These are phyloP conservation scores for Cladochytrium replicatum DNA, from an alignment of 192 early-diverging fungal species.

Conservation along the genomic window DNA sequence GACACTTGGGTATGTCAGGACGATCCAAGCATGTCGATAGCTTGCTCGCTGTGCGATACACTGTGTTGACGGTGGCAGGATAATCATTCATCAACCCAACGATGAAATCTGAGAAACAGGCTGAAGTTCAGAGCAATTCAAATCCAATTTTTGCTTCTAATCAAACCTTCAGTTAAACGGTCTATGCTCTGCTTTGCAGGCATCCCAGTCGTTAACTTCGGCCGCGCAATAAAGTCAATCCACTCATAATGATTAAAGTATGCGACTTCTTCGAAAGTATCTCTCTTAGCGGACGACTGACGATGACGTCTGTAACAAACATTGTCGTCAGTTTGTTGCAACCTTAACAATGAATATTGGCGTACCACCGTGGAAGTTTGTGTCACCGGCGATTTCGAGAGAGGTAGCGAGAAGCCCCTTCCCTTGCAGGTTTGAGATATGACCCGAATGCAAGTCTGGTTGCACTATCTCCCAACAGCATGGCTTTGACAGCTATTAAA, in stretches of 20 bases:
- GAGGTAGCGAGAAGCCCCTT: slow-evolving; percentile 73
- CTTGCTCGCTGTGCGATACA: slow-evolving; percentile 71
- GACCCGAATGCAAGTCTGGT: slow-evolving; percentile 70
- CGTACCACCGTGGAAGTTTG: slow-evolving; percentile 38
- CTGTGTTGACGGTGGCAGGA: slow-evolving; percentile 74
- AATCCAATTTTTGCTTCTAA: not conserved
- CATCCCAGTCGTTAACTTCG: slow-evolving; percentile 44
- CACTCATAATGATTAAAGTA: slow-evolving; percentile 50
- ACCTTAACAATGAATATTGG: not conserved
- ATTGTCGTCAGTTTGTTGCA: slow-evolving; percentile 3
- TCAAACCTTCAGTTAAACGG: slow-evolving; percentile 49
- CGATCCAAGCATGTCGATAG: slow-evolving; percentile 45
- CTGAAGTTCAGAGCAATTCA: not conserved
- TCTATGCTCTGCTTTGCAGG: slow-evolving; percentile 46
- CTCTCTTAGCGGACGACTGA: slow-evolving; percentile 74
- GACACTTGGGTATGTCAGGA: slow-evolving; percentile 39
- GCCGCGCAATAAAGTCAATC: slow-evolving; percentile 28
- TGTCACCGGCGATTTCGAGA: slow-evolving; percentile 57
- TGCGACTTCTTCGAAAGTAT: slow-evolving; percentile 62
- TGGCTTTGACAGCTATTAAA: slow-evolving; percentile 42
- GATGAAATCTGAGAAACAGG: slow-evolving; percentile 54
- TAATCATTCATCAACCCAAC: slow-evolving; percentile 68
- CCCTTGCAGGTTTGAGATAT: slow-evolving; percentile 73
- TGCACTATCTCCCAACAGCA: slow-evolving; percentile 69
- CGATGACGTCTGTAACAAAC: slow-evolving; percentile 27